A percentile compares a stretch with the other conserved stretches of the same genome.
Evolutionary conservation across 768 basidiomycete species (phyloP).

Genomic region (Boletellus ananiceps): DNA sequence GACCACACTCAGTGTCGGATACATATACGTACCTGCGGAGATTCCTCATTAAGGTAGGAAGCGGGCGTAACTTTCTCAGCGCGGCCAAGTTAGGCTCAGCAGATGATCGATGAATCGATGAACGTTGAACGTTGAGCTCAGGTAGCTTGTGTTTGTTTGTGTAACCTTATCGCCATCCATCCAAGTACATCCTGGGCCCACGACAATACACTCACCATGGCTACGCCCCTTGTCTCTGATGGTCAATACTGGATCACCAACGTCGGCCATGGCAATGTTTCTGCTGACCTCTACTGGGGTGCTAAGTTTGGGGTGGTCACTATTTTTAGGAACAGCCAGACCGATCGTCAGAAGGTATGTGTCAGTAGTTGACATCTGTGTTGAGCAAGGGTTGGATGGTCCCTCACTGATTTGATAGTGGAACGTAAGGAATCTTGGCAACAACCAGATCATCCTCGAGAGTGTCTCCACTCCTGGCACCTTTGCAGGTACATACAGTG

Average conservation of each 20-base stretch:
- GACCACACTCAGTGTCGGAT: too few relatives aligned
- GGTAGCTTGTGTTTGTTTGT: too few relatives aligned
- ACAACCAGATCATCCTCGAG: background rate
- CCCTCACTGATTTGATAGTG: background rate
- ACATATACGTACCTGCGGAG: too few relatives aligned
- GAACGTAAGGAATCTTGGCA: background rate
- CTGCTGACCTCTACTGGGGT: background rate
- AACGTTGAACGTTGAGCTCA: too few relatives aligned
- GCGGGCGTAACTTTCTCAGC: too few relatives aligned
- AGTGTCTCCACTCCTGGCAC: background rate
- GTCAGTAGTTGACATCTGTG: background rate
- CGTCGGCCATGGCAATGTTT: background rate
- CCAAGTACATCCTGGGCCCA: too few relatives aligned
- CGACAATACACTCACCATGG: background rate
- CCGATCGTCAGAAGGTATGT: background rate
- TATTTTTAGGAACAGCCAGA: background rate
- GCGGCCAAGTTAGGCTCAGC: too few relatives aligned
- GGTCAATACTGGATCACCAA: background rate
- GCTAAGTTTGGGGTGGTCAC: background rate
- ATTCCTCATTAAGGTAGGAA: too few relatives aligned
- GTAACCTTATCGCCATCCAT: too few relatives aligned
- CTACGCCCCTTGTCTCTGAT: background rate
- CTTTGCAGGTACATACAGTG: background rate
- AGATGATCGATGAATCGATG: too few relatives aligned
- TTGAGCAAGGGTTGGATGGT: background rate